These are phyloP conservation scores for Elaeis oleifera DNA, from an alignment of 202 grass and related monocot species.

Conservation along the genomic window DNA sequence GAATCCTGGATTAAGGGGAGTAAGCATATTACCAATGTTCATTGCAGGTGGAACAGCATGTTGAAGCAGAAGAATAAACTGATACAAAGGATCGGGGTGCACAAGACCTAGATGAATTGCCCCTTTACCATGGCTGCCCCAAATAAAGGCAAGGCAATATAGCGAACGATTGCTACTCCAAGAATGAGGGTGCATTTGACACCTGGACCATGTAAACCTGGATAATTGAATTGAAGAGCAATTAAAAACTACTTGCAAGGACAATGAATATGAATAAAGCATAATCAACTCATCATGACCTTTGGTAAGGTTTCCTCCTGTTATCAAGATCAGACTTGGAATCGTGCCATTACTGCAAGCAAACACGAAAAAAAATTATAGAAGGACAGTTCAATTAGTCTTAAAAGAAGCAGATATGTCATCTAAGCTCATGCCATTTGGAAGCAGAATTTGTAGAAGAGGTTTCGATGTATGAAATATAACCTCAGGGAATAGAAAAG, in stretches of 20 bases:
- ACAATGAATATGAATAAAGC: no score
- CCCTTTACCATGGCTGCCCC: slow-evolving; percentile 51
- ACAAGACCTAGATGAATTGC: slow-evolving; percentile 50
- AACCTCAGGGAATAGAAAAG: no score
- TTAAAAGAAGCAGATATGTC: no score
- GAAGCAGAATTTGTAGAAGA: no score
- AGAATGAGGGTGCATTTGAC: slow-evolving; percentile 42
- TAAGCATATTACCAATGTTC: slow-evolving; percentile 52
- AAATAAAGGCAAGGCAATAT: slow-evolving; percentile 46
- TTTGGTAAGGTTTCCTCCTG: slow-evolving; percentile 80
- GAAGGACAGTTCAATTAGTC: no score
- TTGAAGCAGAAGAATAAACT: slow-evolving; percentile 81
- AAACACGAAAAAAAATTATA: background rate
- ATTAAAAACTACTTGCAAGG: no score
- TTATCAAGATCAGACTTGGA: slow-evolving; percentile 69
- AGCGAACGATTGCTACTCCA: slow-evolving; percentile 46
- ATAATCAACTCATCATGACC: slow-evolving; percentile 22
- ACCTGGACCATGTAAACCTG: slow-evolving; percentile 48
- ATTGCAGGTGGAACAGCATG: slow-evolving; percentile 76
- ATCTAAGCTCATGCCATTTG: no score
- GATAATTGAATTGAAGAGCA: no score
- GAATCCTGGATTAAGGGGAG: no score
- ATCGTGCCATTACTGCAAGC: slow-evolving; percentile 52
- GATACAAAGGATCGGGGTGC: slow-evolving; percentile 58
- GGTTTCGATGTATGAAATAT: no score